Evolutionary conservation across 345 rosid genomes (phyloP), one percentile per base, ranked within the genome.

Genomic region (Heritiera fomes): DNA sequence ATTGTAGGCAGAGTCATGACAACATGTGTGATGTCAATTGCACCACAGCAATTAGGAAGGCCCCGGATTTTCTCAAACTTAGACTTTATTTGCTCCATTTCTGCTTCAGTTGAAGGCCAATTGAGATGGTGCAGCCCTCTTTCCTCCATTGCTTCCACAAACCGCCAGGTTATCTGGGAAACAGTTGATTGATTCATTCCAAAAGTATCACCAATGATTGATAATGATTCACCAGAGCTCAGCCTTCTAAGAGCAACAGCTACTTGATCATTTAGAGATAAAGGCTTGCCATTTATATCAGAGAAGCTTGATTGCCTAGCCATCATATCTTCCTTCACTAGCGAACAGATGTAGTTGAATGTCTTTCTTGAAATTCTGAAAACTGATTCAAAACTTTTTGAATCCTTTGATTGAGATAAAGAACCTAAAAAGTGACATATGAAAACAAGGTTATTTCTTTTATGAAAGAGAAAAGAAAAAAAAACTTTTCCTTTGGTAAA

Each of bases 91-190:
- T 78, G 87, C 56, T 82, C 91, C 74, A 81, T 78, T 41, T 90
- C 89, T 3, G 82, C 77, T 80, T 86, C 87, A 5, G 84, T 77
- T 58, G 84, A 77, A 67, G 96, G 96, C 96, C 94, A 90, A 7
- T 79, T 77, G 85, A 92, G 88, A 85, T 90, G 93, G 40, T 80
- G 87, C 30, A 86, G 72, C 5, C 88, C 92, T 85, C 85, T 86
- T 81, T 89, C 91, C 79, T 92, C 94, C 94, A 89, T 87, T 79
- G 96, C 89, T 81, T 89, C 94, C 66, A 92, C 94, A 78, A 88
- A 92, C 60, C 94, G 85, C 92, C 94, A 90, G 75, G 94, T 92
- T 83, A 90, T 79, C 59, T 90, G 96, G 40, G 96, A 89, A 76
- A 92, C 91, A 15, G 89, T 87, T 52, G 97, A 92, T 77, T 89